Percentiles rank a stretch among this genome's conserved stretches.
These are phyloP conservation scores for Trypanosoma avium DNA, from an alignment of 208 protist genomes.

Conservation along the genomic window DNA sequence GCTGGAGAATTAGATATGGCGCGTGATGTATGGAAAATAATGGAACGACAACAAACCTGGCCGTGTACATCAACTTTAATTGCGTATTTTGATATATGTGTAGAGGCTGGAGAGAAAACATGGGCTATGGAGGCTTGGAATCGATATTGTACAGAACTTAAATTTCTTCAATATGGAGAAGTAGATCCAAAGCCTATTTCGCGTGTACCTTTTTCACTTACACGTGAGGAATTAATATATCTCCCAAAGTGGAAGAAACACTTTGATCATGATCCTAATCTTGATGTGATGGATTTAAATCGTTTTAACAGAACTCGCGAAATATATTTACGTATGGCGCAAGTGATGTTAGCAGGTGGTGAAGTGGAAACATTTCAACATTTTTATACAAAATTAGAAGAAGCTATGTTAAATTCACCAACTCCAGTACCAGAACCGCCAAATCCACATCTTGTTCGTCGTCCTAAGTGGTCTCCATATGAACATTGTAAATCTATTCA, in stretches of 20 bases:
- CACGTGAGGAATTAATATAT: slow-evolving; percentile 84
- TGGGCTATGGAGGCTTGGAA: slow-evolving; percentile 91
- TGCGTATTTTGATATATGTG: slow-evolving; percentile 87
- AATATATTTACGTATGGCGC: slow-evolving; percentile 82
- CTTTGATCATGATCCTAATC: slow-evolving; percentile 92
- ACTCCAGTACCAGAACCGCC: slow-evolving; percentile 91
- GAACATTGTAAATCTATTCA: slow-evolving; percentile 75
- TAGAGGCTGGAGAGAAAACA: slow-evolving; percentile 66
- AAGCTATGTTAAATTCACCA: slow-evolving; percentile 82
- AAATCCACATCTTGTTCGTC: slow-evolving; percentile 79
- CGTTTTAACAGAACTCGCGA: slow-evolving; percentile 92
- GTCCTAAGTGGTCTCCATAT: slow-evolving; percentile 73
- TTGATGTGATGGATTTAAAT: slow-evolving; percentile 90
- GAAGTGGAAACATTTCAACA: slow-evolving; percentile 54
- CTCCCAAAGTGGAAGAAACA: slow-evolving; percentile 94
- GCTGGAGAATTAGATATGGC: slow-evolving; percentile 87
- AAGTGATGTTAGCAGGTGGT: slow-evolving; percentile 65
- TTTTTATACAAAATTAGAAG: slow-evolving; percentile 74
- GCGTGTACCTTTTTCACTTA: slow-evolving; percentile 85
- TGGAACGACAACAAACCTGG: slow-evolving; percentile 92
- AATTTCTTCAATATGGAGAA: slow-evolving; percentile 75
- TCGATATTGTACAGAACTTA: slow-evolving; percentile 87
- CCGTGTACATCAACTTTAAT: slow-evolving; percentile 86
- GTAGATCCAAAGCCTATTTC: slow-evolving; percentile 90
- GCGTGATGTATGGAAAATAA: slow-evolving; percentile 90